Evolutionary conservation across 805 yeast species (phyloP).

Genomic region (Wickerhamomyces canadensis): DNA sequence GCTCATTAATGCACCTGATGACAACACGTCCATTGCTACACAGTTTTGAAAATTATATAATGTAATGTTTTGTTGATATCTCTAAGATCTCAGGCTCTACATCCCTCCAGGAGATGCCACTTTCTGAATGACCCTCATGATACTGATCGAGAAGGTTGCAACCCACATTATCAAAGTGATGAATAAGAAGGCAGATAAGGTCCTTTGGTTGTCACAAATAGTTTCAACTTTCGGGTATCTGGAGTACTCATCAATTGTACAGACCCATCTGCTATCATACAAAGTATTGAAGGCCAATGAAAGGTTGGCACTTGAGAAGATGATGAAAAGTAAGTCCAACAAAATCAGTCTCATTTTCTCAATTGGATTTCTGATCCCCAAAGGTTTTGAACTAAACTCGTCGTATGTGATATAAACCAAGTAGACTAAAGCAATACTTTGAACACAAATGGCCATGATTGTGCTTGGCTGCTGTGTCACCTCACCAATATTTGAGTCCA

Average conservation of each 20-base stretch:
- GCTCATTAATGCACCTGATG: too few species aligned
- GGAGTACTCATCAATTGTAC: constrained; percentile 27
- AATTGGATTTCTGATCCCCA: constrained; percentile 82
- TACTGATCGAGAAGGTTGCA: constrained; percentile 74
- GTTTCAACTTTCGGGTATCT: constrained; percentile 33
- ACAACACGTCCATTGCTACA: too few species aligned
- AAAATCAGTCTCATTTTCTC: constrained; percentile 78
- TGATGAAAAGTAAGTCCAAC: constrained; percentile 81
- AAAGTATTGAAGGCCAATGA: constrained; percentile 82
- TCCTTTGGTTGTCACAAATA: constrained; percentile 74
- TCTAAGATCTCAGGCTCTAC: background rate
- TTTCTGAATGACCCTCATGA: constrained; percentile 73
- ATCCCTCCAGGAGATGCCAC: constrained; percentile 27
- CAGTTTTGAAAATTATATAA: too few species aligned
- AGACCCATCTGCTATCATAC: constrained; percentile 80
- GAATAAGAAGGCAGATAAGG: constrained; percentile 74
- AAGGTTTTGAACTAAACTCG: constrained; percentile 87
- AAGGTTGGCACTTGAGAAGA: constrained; percentile 82
- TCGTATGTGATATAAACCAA: constrained; percentile 80
- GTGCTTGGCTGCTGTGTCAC: constrained; percentile 82
- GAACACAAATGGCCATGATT: constrained; percentile 86
- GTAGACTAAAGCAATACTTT: constrained; percentile 71
- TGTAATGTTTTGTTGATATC: too few species aligned
- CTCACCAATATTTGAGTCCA: constrained; percentile 14
- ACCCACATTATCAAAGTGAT: constrained; percentile 79